phyloP scores from a whole-genome alignment of 2,329 filamentous ascomycete species.

The Alternaria sp. region DNA sequence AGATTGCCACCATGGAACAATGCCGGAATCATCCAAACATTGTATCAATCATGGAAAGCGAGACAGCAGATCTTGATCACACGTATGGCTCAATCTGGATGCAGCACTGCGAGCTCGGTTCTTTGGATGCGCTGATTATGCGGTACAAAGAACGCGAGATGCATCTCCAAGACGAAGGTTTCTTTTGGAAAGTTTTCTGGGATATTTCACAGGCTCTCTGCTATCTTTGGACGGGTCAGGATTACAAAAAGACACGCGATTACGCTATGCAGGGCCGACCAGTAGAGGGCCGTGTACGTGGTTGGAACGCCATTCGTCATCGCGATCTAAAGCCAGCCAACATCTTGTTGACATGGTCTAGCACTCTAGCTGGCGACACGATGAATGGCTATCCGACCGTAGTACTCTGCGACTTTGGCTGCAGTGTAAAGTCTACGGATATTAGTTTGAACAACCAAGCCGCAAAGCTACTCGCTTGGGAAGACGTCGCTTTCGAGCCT shows the following conservation, averaged over 20 bases:
- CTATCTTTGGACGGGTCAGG: conserved; percentile 13
- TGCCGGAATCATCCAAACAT: neutral
- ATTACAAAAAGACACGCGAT: neutral
- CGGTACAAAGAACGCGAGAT: neutral
- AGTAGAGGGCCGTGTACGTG: neutral
- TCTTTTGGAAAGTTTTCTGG: conserved; percentile 20
- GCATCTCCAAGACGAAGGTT: conserved; percentile 13
- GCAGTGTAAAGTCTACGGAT: neutral
- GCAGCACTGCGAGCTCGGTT: conserved; percentile 22
- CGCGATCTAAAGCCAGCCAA: conserved; percentile 27
- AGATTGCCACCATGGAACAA: neutral
- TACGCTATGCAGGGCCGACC: neutral
- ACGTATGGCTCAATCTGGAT: conserved; percentile 13
- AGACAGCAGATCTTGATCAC: neutral
- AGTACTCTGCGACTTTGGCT: conserved; percentile 23
- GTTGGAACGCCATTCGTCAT: conserved; percentile 19
- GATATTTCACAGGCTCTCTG: conserved; percentile 18
- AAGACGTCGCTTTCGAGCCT: neutral
- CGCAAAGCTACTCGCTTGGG: neutral
- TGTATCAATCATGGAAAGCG: neutral
- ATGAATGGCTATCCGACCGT: conserved; percentile 1
- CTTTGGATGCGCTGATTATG: conserved; percentile 12
- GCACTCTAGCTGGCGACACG: neutral
- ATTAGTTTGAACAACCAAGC: neutral
- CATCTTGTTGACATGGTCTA: conserved; percentile 17